Evolutionary conservation across 2,329 filamentous ascomycete species (phyloP).

Genomic region (Capronia americana): DNA sequence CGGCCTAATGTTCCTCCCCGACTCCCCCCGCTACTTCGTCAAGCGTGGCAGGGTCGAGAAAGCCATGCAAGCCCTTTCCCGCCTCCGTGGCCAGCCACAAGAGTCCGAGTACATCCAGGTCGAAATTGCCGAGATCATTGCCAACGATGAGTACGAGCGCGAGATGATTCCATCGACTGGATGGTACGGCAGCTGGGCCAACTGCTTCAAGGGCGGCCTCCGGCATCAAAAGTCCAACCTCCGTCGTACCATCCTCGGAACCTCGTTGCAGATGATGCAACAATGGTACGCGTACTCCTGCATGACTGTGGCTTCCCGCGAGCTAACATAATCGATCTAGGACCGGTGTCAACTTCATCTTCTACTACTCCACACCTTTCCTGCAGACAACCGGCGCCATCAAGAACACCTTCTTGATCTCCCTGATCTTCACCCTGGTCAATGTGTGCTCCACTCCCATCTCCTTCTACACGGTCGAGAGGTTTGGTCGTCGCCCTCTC

Average conservation of each 20-base stretch:
- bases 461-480: conserved; percentile 87
- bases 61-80: conserved; percentile 68
- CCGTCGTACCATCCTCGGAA: conserved; percentile 73
- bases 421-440: conserved; percentile 83
- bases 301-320: not conserved
- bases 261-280: conserved; percentile 80
- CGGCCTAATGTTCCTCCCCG: conserved; percentile 78
- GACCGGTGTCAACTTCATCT: conserved; percentile 93
- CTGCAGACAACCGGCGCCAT: conserved; percentile 80
- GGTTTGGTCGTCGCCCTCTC: conserved; percentile 77
- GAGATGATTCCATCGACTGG: conserved; percentile 49
- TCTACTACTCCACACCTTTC: conserved; percentile 83
- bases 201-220: conserved; percentile 65
- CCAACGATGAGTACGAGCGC: conserved; percentile 87
- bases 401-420: conserved; percentile 78
- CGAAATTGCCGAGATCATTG: conserved; percentile 83
- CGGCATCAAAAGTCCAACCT: conserved; percentile 61
- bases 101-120: conserved; percentile 66
- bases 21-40: conserved; percentile 85
- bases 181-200: conserved; percentile 60
- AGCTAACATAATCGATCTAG: conserved; percentile 74
- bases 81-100: conserved; percentile 74
- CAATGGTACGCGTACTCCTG: conserved; percentile 54
- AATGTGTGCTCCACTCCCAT: conserved; percentile 85
- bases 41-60: conserved; percentile 73